Percentiles rank a stretch among this genome's conserved stretches.
These are phyloP conservation scores for Suillus variegatus DNA, from an alignment of 768 basidiomycete species.

Conservation along the genomic window DNA sequence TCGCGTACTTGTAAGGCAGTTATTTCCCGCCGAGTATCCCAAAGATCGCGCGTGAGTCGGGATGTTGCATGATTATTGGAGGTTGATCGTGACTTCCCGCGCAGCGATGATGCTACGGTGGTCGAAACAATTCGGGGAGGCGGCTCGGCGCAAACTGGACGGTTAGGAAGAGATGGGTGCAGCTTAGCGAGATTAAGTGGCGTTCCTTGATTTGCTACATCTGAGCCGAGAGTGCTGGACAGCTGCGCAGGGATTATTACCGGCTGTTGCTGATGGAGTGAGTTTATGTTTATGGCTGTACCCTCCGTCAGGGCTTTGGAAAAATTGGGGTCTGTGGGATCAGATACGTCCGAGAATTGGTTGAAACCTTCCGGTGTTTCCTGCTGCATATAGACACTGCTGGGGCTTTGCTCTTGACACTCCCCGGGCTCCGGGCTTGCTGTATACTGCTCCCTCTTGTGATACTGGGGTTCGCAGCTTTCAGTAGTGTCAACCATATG, in stretches of 20 bases:
- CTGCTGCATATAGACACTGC: neutral
- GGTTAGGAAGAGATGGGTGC: neutral
- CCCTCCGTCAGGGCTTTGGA: neutral
- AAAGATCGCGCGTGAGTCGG: constrained; percentile 12
- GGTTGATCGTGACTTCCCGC: neutral
- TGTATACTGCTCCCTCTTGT: neutral
- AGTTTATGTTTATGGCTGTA: neutral
- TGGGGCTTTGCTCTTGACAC: neutral
- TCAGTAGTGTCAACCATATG: neutral
- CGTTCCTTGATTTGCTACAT: neutral
- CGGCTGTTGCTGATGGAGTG: neutral
- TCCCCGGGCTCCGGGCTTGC: neutral
- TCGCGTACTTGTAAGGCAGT: constrained; percentile 16
- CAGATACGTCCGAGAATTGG: neutral
- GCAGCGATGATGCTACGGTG: neutral
- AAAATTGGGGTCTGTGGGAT: neutral
- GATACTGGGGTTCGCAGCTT: neutral
- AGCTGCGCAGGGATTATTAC: neutral
- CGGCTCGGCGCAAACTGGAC: neutral
- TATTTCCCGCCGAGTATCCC: constrained; percentile 28
- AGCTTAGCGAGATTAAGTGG: neutral
- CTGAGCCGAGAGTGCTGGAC: neutral
- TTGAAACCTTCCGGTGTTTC: no score
- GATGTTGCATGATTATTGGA: neutral
- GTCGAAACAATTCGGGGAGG: neutral